Evolutionary conservation across 2,329 filamentous ascomycete genomes (phyloP).

Genomic region (Microcyclospora pomicola): DNA sequence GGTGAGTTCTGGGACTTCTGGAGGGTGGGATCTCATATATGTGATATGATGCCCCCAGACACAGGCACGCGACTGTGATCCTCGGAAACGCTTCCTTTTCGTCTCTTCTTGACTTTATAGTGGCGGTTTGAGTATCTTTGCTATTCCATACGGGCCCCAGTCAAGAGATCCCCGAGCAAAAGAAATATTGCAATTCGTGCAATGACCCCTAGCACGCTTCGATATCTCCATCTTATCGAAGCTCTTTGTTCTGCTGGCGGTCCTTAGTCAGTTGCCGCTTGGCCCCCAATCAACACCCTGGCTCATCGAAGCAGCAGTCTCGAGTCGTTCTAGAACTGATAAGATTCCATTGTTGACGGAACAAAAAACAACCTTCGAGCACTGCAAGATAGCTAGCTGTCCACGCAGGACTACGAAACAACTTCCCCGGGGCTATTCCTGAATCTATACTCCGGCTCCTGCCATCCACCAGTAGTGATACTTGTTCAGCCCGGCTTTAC

Average conservation of each 20-base stretch:
- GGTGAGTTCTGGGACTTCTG: no score
- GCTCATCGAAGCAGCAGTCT: no score
- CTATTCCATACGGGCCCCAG: no score
- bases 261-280: constrained; percentile 9
- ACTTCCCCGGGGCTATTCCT: not conserved
- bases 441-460: not conserved
- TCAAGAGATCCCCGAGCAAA: no score
- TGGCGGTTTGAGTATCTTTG: no score
- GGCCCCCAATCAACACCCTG: constrained; percentile 5
- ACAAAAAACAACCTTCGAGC: constrained; percentile 1
- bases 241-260: constrained; percentile 17
- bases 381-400: constrained; percentile 3
- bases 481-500: constrained; percentile 5
- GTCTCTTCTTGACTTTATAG: no score
- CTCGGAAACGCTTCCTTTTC: not conserved
- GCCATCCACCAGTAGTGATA: no score
- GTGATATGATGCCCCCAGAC: constrained; percentile 3
- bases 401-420: constrained; percentile 3
- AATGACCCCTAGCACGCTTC: constrained; percentile 24
- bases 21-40: no score
- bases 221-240: constrained; percentile 22
- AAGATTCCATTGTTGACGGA: not conserved
- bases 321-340: no score
- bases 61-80: not conserved
- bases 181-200: not conserved